Percentiles rank a stretch among this genome's conserved stretches.
Evolutionary conservation across 176 grass and related monocot genomes (phyloP).

Genomic region (Rhynchospora tenuis): DNA sequence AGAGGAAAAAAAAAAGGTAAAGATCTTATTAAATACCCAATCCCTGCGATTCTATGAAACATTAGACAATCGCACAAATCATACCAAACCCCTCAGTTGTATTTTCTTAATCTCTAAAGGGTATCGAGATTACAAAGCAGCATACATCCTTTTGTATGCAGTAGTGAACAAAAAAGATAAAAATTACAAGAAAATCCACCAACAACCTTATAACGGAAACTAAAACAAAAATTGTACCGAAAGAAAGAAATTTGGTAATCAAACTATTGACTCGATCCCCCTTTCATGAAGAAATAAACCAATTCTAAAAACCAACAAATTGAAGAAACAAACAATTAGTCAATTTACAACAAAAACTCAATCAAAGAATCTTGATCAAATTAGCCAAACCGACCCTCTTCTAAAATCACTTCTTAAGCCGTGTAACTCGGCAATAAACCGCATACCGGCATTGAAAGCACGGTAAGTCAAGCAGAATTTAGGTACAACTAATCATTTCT

Average conservation of each 20-base stretch:
- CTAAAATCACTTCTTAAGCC: neutral
- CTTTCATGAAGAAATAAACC: neutral
- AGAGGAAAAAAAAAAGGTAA: neutral
- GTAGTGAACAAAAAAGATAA: neutral
- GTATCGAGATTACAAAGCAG: neutral
- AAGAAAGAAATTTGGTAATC: neutral
- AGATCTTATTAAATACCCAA: neutral
- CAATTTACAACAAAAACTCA: slow-evolving; percentile 31
- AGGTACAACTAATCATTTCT: neutral
- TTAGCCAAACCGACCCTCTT: neutral
- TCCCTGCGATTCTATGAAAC: slow-evolving; percentile 4
- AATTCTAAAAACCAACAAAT: slow-evolving; percentile 18
- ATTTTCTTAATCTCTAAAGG: neutral
- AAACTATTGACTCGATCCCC: neutral
- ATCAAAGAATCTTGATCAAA: slow-evolving; percentile 27
- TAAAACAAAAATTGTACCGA: neutral
- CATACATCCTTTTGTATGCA: slow-evolving; percentile 1
- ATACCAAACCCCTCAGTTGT: neutral
- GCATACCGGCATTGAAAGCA: neutral
- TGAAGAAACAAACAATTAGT: slow-evolving; percentile 21
- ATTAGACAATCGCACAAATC: neutral
- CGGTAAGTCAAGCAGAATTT: neutral
- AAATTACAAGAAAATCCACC: neutral
- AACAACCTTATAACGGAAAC: neutral
- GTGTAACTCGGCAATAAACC: neutral